phyloP scores from a whole-genome alignment of 2,329 filamentous ascomycete species.

The Trichophyton verrucosum region DNA sequence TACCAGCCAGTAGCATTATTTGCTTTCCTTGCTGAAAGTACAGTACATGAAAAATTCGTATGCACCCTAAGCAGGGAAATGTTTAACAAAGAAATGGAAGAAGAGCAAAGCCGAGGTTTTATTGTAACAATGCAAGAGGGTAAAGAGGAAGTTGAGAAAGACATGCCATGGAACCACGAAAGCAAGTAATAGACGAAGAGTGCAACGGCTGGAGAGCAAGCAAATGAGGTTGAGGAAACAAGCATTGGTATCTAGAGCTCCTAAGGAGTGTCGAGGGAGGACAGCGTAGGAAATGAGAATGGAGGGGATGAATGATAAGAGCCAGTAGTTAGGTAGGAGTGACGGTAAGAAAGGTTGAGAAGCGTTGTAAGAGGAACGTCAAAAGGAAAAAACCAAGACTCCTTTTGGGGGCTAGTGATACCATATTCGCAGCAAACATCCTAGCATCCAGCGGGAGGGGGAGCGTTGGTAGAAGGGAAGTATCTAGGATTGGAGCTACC shows the following conservation, averaged over 20 bases:
- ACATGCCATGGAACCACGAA: conserved; percentile 4
- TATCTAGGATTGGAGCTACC: conserved; percentile 18
- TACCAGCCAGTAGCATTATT: conserved; percentile 11
- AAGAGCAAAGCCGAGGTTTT: conserved; percentile 2
- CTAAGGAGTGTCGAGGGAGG: neutral
- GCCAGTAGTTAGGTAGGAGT: conserved; percentile 2
- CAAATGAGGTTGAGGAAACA: neutral
- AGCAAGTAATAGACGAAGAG: conserved; percentile 1
- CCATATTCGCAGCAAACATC: conserved; percentile 14
- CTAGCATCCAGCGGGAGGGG: conserved; percentile 28
- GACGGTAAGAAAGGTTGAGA: conserved; percentile 1
- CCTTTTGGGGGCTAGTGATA: neutral
- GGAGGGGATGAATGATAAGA: neutral
- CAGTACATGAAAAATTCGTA: conserved; percentile 16
- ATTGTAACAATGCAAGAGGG: neutral
- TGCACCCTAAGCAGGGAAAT: conserved; percentile 12
- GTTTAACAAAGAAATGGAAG: conserved; percentile 2
- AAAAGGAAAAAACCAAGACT: neutral
- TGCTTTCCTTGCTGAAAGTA: conserved; percentile 19
- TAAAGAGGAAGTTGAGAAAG: neutral
- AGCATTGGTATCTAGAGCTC: neutral
- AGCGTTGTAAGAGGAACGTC: neutral
- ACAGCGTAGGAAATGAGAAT: neutral
- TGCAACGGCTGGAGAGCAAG: neutral
- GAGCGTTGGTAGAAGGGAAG: conserved; percentile 19